phyloP scores from a whole-genome alignment of 2,329 filamentous ascomycete species.

The Colletotrichum australisinense region DNA sequence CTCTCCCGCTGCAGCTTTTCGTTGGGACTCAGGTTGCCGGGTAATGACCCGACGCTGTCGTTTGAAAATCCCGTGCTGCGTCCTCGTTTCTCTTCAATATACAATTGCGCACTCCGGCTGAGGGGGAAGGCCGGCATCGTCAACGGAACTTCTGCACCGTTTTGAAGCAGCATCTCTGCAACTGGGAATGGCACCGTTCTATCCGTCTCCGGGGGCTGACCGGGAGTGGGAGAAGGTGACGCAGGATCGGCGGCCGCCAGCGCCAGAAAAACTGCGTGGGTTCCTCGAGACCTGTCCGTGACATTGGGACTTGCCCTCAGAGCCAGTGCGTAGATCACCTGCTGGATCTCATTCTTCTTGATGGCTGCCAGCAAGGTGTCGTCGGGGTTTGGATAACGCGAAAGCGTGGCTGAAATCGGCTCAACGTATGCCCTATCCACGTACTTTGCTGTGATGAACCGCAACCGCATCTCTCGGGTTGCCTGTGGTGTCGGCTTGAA shows the following conservation, averaged over 20 bases:
- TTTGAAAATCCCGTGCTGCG: slow-evolving; percentile 58
- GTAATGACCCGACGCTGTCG: slow-evolving; percentile 73
- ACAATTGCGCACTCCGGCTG: slow-evolving; percentile 81
- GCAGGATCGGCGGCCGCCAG: slow-evolving; percentile 93
- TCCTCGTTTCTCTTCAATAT: slow-evolving; percentile 82
- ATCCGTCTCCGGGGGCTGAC: slow-evolving; percentile 53
- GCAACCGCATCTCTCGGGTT: slow-evolving; percentile 89
- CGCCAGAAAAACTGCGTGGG: slow-evolving; percentile 90
- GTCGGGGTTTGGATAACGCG: slow-evolving; percentile 81
- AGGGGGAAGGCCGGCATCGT: slow-evolving; percentile 85
- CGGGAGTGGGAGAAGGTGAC: slow-evolving; percentile 67
- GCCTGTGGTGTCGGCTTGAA: slow-evolving; percentile 82
- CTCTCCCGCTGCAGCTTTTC: slow-evolving; percentile 70
- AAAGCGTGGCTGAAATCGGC: slow-evolving; percentile 79
- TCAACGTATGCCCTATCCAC: slow-evolving; percentile 86
- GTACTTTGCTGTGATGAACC: slow-evolving; percentile 96
- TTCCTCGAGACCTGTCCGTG: slow-evolving; percentile 85
- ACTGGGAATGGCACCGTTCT: slow-evolving; percentile 82
- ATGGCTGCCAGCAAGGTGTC: slow-evolving; percentile 92
- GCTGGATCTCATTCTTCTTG: slow-evolving; percentile 95
- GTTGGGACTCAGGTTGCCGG: slow-evolving; percentile 54
- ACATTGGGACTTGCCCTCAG: slow-evolving; percentile 89
- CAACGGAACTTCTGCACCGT: slow-evolving; percentile 87
- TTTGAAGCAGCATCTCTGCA: slow-evolving; percentile 91
- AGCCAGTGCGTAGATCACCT: slow-evolving; percentile 90